Evolutionary conservation across 2,329 filamentous ascomycete genomes (phyloP).

Genomic region (Chaetomiaceae sp.): DNA sequence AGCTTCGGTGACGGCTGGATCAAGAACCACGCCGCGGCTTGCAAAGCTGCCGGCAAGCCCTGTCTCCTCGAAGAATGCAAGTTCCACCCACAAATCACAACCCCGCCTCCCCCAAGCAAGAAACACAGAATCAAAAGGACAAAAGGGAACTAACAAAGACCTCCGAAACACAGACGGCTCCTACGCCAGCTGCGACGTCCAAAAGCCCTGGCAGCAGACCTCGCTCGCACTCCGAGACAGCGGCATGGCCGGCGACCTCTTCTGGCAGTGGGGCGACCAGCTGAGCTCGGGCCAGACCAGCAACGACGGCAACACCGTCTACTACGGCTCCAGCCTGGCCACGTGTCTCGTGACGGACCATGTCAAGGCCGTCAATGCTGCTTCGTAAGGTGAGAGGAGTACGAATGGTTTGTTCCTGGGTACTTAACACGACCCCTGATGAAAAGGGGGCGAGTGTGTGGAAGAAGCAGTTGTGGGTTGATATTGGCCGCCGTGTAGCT

Average conservation of each 20-base stretch:
- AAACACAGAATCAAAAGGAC: neutral
- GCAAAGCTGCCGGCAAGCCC: conserved; percentile 36
- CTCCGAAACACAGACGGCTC: conserved; percentile 23
- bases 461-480: neutral
- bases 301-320: conserved; percentile 44
- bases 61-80: conserved; percentile 40
- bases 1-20: conserved; percentile 37
- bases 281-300: conserved; percentile 38
- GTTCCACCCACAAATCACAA: conserved; percentile 18
- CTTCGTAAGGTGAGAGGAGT: neutral
- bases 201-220: conserved; percentile 31
- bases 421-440: too few species aligned
- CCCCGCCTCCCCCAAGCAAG: neutral
- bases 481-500: too few species aligned
- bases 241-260: conserved; percentile 35
- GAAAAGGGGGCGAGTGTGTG: too few species aligned
- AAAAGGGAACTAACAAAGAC: neutral
- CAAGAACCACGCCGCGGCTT: conserved; percentile 34
- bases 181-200: conserved; percentile 24
- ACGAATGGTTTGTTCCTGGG: too few species aligned
- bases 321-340: conserved; percentile 38
- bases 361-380: conserved; percentile 24
- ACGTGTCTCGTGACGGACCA: conserved; percentile 43
- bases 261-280: conserved; percentile 39
- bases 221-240: conserved; percentile 27